Evolutionary conservation across 495 filamentous ascomycete genomes (phyloP).

Genomic region (Penicillium flavigenum): DNA sequence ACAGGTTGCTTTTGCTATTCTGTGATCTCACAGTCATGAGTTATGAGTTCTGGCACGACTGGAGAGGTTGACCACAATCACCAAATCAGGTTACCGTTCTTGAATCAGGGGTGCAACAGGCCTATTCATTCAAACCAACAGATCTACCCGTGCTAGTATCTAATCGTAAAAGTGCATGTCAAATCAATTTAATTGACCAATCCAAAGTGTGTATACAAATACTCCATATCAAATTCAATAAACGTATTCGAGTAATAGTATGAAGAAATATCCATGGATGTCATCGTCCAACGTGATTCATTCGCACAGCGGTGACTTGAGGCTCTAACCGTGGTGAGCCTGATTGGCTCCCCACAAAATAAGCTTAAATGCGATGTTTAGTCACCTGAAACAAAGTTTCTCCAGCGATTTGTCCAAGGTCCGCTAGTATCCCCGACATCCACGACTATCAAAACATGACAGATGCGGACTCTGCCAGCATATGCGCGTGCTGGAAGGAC

Average conservation of each 20-base stretch:
- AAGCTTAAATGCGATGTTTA: background rate
- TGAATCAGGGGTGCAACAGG: background rate
- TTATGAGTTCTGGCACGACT: constrained; percentile 69
- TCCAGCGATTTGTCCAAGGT: background rate
- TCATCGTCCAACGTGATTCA: background rate
- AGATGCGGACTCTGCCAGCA: background rate
- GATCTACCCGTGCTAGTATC: background rate
- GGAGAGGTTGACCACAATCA: constrained; percentile 19
- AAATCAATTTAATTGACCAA: background rate
- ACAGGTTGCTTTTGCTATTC: constrained; percentile 74
- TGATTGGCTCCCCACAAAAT: background rate
- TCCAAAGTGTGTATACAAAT: too few relatives aligned
- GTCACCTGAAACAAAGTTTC: background rate
- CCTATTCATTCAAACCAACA: background rate
- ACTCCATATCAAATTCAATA: background rate
- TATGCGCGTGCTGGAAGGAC: background rate
- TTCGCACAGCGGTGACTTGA: background rate
- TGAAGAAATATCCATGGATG: background rate
- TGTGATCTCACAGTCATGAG: constrained; percentile 72
- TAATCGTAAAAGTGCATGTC: background rate
- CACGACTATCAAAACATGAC: background rate
- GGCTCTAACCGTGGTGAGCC: background rate
- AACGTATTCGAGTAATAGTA: background rate
- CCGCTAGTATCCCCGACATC: background rate
- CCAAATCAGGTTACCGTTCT: background rate